phyloP scores from a whole-genome alignment of 148 eudicot species.

The Rhododendron vialii region DNA sequence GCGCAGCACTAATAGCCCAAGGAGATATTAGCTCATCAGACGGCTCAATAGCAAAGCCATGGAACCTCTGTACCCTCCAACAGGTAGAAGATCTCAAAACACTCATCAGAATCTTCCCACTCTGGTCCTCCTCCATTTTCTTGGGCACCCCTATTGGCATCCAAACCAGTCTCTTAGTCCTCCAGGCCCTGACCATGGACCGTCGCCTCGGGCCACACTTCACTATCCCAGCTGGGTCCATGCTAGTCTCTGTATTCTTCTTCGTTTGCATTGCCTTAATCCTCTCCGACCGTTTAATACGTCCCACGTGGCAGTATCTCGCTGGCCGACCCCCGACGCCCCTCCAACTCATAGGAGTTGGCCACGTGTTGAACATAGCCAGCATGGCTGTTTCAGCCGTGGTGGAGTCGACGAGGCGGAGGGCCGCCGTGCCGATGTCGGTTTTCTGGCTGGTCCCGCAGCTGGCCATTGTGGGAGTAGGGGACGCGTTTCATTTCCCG shows the following conservation, averaged over 20 bases:
- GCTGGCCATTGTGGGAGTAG: slow-evolving; percentile 33
- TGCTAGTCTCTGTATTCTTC: slow-evolving; percentile 21
- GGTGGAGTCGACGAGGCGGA: slow-evolving; percentile 23
- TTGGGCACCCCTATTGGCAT: slow-evolving; percentile 43
- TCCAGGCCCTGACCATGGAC: slow-evolving; percentile 53
- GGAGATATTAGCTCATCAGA: slow-evolving; percentile 19
- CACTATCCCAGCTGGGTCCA: slow-evolving; percentile 32
- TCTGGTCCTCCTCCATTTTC: slow-evolving; percentile 63
- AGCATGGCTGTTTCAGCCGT: slow-evolving; percentile 38
- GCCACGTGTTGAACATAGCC: slow-evolving; percentile 25
- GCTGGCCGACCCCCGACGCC: slow-evolving; percentile 18
- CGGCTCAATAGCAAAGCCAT: slow-evolving; percentile 27
- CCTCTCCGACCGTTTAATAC: slow-evolving; percentile 20
- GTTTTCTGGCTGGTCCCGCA: slow-evolving; percentile 47
- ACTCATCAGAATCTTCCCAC: slow-evolving; percentile 47
- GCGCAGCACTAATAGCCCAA: slow-evolving; percentile 35
- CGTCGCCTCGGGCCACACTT: slow-evolving; percentile 34
- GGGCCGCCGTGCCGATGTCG: slow-evolving; percentile 25
- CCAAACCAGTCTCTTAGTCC: slow-evolving; percentile 40
- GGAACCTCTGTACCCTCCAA: slow-evolving; percentile 34
- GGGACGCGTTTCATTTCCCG: slow-evolving; percentile 48
- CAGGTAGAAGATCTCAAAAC: slow-evolving; percentile 41
- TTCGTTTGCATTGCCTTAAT: slow-evolving; percentile 14
- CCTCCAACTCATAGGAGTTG: slow-evolving; percentile 36
- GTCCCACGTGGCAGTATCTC: slow-evolving; percentile 27